Base-by-base conservation (phyloP, 2,329 filamentous ascomycete species). In the Penicillium digitatum region DNA sequence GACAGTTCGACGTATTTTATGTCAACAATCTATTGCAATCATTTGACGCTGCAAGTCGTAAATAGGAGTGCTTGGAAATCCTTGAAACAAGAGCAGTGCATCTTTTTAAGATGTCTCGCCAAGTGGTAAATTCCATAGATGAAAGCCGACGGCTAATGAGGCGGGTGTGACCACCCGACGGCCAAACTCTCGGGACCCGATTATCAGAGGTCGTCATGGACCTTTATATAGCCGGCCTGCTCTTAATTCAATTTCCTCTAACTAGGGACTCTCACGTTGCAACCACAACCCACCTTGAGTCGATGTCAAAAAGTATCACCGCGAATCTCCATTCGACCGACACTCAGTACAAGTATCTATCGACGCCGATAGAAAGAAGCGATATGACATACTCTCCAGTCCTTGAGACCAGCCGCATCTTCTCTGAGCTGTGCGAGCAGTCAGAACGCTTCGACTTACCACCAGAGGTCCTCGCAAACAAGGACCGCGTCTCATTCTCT, bases 341-440 rank as follows among this genome's bases (percentile, higher is more conserved):
- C 27, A n/a, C 29, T 16, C 26, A 16, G 32, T 38, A n/a, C 16
- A 26, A 44, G 10, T 51, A 10, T 38, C 8, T 24, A 43, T 38
- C 8, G 20, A 43, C n/a, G 20, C 20, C 40, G 20, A 26, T 44
- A 38, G 39, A 27, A 34, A 45, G 44, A 44, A 32, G 2, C 4
- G 40, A 60, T 31, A 68, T 68, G 62, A 44, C 58, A 35, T 74
- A 74, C 52, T 74, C 71, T 20, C 69, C 71, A 14, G 62, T 71
- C 34, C 62, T 62, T 22, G 73, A 75, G 64, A 65, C 71, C 5
- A 64, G 65, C n/a, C 70, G 68, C 31, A 74, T 75, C 54, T 73
- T 74, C 52, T 65, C 66, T 10, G 49, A 63, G 12, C 67, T 75
- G 3, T 74, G 69, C 52, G 66, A 67, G 11, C 70, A 73, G 56